Evolutionary conservation across 306 rosid genomes (phyloP).

Genomic region (Pyrus bretschneideri): DNA sequence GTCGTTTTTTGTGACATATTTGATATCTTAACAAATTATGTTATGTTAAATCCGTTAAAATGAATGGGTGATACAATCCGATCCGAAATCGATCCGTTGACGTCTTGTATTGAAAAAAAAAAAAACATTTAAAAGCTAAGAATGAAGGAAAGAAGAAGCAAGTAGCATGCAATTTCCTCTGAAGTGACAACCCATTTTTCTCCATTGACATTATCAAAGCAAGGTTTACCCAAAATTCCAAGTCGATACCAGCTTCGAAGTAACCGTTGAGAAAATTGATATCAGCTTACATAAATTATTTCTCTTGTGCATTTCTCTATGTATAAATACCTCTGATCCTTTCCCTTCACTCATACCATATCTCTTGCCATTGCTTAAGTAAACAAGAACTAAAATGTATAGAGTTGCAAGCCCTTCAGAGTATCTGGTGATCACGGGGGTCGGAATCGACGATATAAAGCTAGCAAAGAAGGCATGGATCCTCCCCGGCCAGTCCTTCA

Average conservation of each 20-base stretch:
- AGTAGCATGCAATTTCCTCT: neutral
- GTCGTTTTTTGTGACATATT: too few relatives aligned
- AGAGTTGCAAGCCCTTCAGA: neutral
- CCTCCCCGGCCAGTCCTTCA: conserved; percentile 27
- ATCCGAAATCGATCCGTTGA: too few relatives aligned
- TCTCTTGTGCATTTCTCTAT: too few relatives aligned
- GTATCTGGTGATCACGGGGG: conserved; percentile 15
- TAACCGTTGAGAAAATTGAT: neutral
- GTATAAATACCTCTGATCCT: too few relatives aligned
- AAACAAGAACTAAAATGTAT: too few relatives aligned
- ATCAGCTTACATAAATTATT: neutral
- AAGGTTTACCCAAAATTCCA: neutral
- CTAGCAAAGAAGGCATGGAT: conserved; percentile 45
- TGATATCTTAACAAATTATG: too few relatives aligned
- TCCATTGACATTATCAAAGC: neutral
- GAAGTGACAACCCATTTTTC: neutral
- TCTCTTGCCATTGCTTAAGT: neutral
- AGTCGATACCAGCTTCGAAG: neutral
- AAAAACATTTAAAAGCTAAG: too few relatives aligned
- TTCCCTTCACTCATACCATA: neutral
- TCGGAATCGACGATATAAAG: conserved; percentile 23
- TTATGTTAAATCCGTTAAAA: too few relatives aligned
- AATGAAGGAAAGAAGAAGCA: neutral
- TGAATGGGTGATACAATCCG: accelerated
- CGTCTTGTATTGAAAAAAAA: too few relatives aligned